Percentiles rank a stretch among this genome's conserved stretches.
These are phyloP conservation scores for Gynandropsis gynandra DNA, from an alignment of 345 rosid species.

Conservation along the genomic window DNA sequence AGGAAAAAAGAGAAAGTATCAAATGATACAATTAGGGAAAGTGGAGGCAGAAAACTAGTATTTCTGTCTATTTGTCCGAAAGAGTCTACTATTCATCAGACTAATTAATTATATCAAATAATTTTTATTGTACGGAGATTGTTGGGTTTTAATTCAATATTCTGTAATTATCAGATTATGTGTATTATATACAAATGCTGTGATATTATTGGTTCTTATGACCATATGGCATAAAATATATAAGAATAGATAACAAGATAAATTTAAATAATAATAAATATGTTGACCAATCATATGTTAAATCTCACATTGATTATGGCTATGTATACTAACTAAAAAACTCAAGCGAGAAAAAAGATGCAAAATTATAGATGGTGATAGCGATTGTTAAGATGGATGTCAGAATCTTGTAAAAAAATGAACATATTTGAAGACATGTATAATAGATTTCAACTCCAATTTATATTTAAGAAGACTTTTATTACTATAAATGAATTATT, in stretches of 20 bases:
- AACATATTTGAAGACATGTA: too few relatives aligned
- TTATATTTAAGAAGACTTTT: too few relatives aligned
- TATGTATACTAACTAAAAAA: too few relatives aligned
- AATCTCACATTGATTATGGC: background rate
- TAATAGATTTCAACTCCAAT: too few relatives aligned
- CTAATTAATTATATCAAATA: slow-evolving; percentile 7
- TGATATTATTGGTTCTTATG: slow-evolving; percentile 13
- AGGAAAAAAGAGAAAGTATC: slow-evolving; percentile 22
- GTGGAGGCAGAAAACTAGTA: slow-evolving; percentile 16
- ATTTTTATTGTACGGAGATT: slow-evolving; percentile 15
- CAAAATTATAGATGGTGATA: too few relatives aligned
- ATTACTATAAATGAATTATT: too few relatives aligned
- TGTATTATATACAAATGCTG: slow-evolving; percentile 13
- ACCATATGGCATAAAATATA: slow-evolving; percentile 18
- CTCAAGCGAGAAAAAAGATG: too few relatives aligned
- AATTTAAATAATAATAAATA: slow-evolving; percentile 8
- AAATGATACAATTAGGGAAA: slow-evolving; percentile 30
- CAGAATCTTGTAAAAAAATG: too few relatives aligned
- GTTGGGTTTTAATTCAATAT: slow-evolving; percentile 10
- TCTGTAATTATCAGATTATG: slow-evolving; percentile 7
- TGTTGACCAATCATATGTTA: slow-evolving; percentile 22
- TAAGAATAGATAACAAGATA: slow-evolving; percentile 14
- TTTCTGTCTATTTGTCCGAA: slow-evolving; percentile 17
- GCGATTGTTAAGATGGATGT: too few relatives aligned
- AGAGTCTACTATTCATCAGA: slow-evolving; percentile 16